Base-by-base conservation (phyloP, 2,329 filamentous ascomycete species). In the Cryphonectria nitschkei region DNA sequence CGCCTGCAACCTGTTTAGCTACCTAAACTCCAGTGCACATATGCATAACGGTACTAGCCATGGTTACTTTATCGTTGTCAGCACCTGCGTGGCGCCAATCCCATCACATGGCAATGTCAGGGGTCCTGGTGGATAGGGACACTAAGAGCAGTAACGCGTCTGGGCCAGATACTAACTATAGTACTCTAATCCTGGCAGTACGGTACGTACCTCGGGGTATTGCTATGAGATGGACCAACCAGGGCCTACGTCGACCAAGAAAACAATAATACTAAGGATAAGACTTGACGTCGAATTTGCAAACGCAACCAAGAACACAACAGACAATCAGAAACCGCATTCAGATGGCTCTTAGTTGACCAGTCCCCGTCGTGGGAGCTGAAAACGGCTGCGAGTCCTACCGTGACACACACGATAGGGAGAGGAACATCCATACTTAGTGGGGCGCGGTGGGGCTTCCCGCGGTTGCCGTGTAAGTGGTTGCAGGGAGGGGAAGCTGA, bases 71-170 rank as follows among this genome's bases (percentile, higher is more conserved):
- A 16, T 26, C n/a, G 13, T 29, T 29, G 61, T 14, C 61, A 64
- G 61, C 39, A 46, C 22, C 39, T 34, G 29, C 34, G 50, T 56
- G 50, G 64, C 50, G 64, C 50, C 64, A 29, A 54, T 11, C 22
- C 14, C 34, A 16, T 66, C 64, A 66, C 64, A 66, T 66, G 64
- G 64, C 50, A 54, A 54, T 39, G 64, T 66, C 64, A 66, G 64
- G 50, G 50, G 64, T 39, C 32, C 32, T 54, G 22, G 32, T n/a
- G 50, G 14, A 39, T 39, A 50, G 11, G 64, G 64, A 26, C 26
- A 50, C 46, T 50, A 19, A 50, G 46, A n/a, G 46, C 46, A 50
- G 46, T 50, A 50, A 50, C 19, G 46, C 46, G 46, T n/a, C 46
- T n/a, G 46, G 22, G 6, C 46, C 46, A n/a, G 46, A n/a, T 9